Evolutionary conservation across 176 grass and related monocot genomes (phyloP), one percentile per base, ranked within the genome.

Genomic region (Rhynchospora tenuis): DNA sequence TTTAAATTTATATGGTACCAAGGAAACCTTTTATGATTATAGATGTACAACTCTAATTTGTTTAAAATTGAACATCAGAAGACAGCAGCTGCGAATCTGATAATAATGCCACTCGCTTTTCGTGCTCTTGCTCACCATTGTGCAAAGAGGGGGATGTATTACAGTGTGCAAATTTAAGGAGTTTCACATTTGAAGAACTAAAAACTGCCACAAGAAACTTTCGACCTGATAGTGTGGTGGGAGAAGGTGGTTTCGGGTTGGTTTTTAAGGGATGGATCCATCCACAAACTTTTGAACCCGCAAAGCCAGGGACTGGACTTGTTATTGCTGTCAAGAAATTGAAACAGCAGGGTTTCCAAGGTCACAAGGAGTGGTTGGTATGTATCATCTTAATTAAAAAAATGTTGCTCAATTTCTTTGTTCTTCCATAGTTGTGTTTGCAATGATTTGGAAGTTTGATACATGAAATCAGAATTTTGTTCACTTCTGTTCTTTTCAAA

Each of bases 241-340:
- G 91, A 8, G 91, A 93, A 93, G 91, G 88, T 58, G 91, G 91
- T 67, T 93, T 93, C n/a, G 91, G 91, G 19, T 83, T 68, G 82
- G 91, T 93, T 50, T 93, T 76, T 57, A 93, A 93, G 85, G 91
- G 91, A 43, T 93, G 91, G 88, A 38, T 38, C 33, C 33, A 38
- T 38, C 33, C 33, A 38, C 33, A 38, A 38, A 38, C 33, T 38
- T 38, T 38, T 38, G 33, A 38, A 38, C 33, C 33, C 5, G 33
- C 33, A 38, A 38, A 38, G 33, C 33, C 33, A 38, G 33, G 33
- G 33, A 38, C 33, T 4, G 33, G 33, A 38, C 33, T 38, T 38
- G 33, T 38, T 38, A 38, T 38, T 38, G 33, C 33, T 38, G 33
- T 38, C 33, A 38, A 38, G 33, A 38, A 38, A 38, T 38, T 38